Conservation (phyloP, 148 eudicot species). For the Rhododendron ferrugineum region DNA sequence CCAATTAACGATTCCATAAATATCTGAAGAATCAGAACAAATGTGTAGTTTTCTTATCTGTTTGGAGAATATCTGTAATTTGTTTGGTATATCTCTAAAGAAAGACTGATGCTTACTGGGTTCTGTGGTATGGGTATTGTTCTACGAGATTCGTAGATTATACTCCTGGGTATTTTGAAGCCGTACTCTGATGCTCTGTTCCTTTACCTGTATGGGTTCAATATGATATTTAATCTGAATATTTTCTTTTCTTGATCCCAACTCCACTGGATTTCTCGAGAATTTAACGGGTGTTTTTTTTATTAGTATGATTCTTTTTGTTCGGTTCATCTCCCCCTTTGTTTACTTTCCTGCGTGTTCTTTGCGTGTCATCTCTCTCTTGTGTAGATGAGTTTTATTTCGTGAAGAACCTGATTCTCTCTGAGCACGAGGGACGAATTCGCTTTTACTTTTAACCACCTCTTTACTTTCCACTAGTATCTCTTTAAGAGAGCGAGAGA, state of each 20-base stretch:
- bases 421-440: conserved; percentile 17
- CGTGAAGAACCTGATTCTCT: conserved; percentile 32
- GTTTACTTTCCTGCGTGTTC: conserved; percentile 1
- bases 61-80: not conserved
- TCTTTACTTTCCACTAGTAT: not conserved
- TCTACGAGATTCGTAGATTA: not conserved
- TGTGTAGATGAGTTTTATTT: not conserved
- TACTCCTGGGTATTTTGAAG: not conserved
- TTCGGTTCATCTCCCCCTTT: not conserved
- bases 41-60: not conserved
- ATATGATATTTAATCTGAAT: too few species aligned
- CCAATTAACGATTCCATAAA: not conserved
- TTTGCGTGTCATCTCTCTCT: not conserved
- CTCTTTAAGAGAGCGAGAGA: not conserved
- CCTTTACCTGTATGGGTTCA: not conserved
- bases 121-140: not conserved
- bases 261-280: conserved; percentile 2
- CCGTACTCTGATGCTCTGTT: not conserved
- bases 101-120: not conserved
- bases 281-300: conserved; percentile 2
- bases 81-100: not conserved
- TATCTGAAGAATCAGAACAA: not conserved
- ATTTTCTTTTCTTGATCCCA: not conserved
- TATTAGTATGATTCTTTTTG: not conserved
- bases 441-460: conserved; percentile 9